A percentile compares a stretch with the other conserved stretches of the same genome.
Evolutionary conservation across 202 grass and related monocot species (phyloP).

Genomic region (Eragrostis tef): DNA sequence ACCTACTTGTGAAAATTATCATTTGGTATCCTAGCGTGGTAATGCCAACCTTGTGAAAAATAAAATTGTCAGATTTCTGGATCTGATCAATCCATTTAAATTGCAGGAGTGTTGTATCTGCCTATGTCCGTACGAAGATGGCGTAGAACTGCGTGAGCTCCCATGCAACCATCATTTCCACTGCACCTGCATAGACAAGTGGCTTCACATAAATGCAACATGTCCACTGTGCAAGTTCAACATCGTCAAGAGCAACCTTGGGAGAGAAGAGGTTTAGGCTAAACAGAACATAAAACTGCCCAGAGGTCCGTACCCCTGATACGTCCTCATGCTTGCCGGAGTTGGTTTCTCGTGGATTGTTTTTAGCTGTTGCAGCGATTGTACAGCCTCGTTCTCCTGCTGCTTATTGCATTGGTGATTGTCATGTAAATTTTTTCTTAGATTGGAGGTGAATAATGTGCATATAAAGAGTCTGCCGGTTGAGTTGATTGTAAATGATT

Average conservation of each 20-base stretch:
- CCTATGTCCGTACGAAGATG: constrained; percentile 75
- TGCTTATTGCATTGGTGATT: not conserved
- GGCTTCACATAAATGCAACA: constrained; percentile 79
- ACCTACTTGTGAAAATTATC: not conserved
- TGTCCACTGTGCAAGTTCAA: constrained; percentile 78
- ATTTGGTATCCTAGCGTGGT: not conserved
- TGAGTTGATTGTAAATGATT: not conserved
- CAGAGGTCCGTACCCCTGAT: not conserved
- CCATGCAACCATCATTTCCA: constrained; percentile 87
- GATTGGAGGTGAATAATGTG: not conserved
- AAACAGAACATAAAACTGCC: not conserved
- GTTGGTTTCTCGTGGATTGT: constrained; percentile 9
- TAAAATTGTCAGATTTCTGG: not conserved
- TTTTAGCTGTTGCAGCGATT: constrained; percentile 21
- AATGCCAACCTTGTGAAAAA: not conserved
- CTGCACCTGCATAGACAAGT: constrained; percentile 74
- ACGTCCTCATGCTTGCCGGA: not conserved
- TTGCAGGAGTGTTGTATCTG: constrained; percentile 83
- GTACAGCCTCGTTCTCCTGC: constrained; percentile 36
- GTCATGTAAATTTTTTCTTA: constrained; percentile 29
- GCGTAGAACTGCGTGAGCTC: constrained; percentile 62
- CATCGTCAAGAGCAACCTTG: constrained; percentile 65
- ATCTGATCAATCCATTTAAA: not conserved
- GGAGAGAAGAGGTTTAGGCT: constrained; percentile 59
- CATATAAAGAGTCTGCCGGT: not conserved